These are phyloP conservation scores for Hymenochaete sp. DNA, from an alignment of 1,284 basidiomycete species.

Conservation along the genomic window DNA sequence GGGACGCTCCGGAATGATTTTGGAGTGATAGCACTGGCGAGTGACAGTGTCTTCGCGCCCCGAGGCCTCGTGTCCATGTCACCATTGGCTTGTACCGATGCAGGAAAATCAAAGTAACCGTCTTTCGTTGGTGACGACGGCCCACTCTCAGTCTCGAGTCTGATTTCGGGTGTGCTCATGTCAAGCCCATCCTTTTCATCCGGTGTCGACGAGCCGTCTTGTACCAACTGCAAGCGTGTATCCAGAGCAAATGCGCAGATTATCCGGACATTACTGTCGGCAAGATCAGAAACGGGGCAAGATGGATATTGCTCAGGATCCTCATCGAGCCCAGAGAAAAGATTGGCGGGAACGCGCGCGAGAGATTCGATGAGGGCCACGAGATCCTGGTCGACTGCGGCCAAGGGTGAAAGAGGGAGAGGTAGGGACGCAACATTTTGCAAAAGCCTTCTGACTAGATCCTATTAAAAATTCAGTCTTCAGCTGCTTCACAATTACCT, in stretches of 20 bases:
- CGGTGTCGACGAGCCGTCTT: slow-evolving; percentile 23
- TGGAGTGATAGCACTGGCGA: slow-evolving; percentile 47
- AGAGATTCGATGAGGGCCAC: slow-evolving; percentile 48
- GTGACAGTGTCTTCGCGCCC: slow-evolving; percentile 25
- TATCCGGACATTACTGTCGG: slow-evolving; percentile 41
- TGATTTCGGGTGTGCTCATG: slow-evolving; percentile 41
- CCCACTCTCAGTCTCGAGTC: slow-evolving; percentile 38
- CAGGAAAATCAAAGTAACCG: slow-evolving; percentile 22
- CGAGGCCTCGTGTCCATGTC: too few relatives aligned
- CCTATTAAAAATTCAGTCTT: slow-evolving; percentile 33
- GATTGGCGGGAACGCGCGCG: slow-evolving; percentile 42
- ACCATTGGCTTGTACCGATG: neutral
- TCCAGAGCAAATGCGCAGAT: slow-evolving; percentile 45
- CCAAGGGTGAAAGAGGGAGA: slow-evolving; percentile 35
- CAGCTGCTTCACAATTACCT: neutral
- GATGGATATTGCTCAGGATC: slow-evolving; percentile 37
- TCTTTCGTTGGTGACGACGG: slow-evolving; percentile 21
- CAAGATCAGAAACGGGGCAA: slow-evolving; percentile 49
- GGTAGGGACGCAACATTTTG: slow-evolving; percentile 44
- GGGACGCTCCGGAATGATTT: slow-evolving; percentile 36
- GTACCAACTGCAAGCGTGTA: slow-evolving; percentile 40
- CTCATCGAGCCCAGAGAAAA: slow-evolving; percentile 44
- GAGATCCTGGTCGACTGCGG: slow-evolving; percentile 40
- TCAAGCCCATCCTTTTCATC: slow-evolving; percentile 18
- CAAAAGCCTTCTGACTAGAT: slow-evolving; percentile 56